Base-by-base conservation (phyloP, 2,329 filamentous ascomycete genomes). In the Pseudogymnoascus sp. region DNA sequence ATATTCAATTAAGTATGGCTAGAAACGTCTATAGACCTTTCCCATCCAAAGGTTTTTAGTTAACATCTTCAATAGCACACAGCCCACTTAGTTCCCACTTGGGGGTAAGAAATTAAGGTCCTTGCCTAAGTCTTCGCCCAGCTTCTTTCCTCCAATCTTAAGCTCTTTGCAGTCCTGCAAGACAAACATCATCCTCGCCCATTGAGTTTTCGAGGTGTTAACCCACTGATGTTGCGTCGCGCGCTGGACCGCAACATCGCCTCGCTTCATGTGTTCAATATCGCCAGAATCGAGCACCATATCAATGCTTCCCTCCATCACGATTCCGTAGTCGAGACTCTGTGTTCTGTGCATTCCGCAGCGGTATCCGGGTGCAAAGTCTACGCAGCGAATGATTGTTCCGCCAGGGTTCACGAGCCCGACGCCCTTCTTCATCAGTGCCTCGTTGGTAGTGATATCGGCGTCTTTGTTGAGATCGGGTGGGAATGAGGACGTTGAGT, bases 31-130 rank as follows among this genome's bases (percentile, higher is more conserved):
- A 19, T 19, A 19, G 19, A 19, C 19, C 19, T 19, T 19, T 19
- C 19, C 19, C 19, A 19, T 19, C 19, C 19, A 19, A 19, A 19
- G 19, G 19, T 19, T 19, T 19, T 19, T 19, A 19, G 19, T 19
- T 19, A 33, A n/a, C 12, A 36, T 36, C 35, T n/a, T 36, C 14
- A 36, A 36, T 36, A 36, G 12, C 12, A 5, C 78, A 76, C 84
- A 14, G 72, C 77, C 2, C 76, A 76, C 28, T 70, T 86, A 25
- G 79, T 85, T 41, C 74, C 73, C 0, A 36, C 61, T 62, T 16
- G 28, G 22, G 8, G 28, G 61, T n/a, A 62, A 22, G 7, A 16
- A 33, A 12, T 16, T 28, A 23, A 36, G n/a, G 22, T 28, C 7
- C n/a, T 25, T 28, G 14, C 61, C 61, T 14, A 62, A 28, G 42